Percentiles rank a stretch among this genome's conserved stretches.
Conservation (phyloP, 2,329 filamentous ascomycete genomes). For the Monilinia aucupariae region DNA sequence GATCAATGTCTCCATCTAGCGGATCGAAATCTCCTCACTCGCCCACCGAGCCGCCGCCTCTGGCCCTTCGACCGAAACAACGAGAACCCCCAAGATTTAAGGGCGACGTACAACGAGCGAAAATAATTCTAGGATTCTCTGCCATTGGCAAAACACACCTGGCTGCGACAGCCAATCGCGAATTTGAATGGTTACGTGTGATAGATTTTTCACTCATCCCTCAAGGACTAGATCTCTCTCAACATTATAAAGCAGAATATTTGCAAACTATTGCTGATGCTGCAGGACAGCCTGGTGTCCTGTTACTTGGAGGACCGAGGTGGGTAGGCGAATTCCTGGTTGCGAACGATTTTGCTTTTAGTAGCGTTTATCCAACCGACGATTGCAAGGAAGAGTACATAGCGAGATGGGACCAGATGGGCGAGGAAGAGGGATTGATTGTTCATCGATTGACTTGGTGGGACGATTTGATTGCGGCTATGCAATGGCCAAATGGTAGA, state of each 20-base stretch:
- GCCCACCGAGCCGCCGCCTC: neutral
- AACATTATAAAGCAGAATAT: neutral
- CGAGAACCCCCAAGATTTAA: neutral
- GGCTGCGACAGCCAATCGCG: constrained; percentile 12
- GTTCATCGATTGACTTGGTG: constrained; percentile 8
- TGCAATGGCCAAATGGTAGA: constrained; percentile 5
- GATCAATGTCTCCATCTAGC: too few relatives aligned
- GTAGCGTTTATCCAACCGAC: constrained; percentile 6
- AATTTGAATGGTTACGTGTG: constrained; percentile 14
- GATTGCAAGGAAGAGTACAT: constrained; percentile 11
- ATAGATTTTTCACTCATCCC: constrained; percentile 11
- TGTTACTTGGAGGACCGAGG: constrained; percentile 8
- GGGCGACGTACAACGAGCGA: neutral
- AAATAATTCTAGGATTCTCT: constrained; percentile 8
- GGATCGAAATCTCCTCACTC: neutral
- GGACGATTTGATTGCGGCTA: constrained; percentile 8
- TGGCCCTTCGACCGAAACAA: neutral
- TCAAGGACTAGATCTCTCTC: constrained; percentile 2
- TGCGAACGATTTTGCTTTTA: neutral
- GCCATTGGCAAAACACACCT: constrained; percentile 12
- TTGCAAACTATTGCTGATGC: constrained; percentile 7
- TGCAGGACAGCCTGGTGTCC: constrained; percentile 2
- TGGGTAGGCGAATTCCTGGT: constrained; percentile 15
- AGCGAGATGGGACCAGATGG: constrained; percentile 13
- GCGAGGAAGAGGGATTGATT: constrained; percentile 2